Evolutionary conservation across 2,329 filamentous ascomycete genomes (phyloP), one percentile per base, ranked within the genome.

Genomic region (Ilyonectria robusta): DNA sequence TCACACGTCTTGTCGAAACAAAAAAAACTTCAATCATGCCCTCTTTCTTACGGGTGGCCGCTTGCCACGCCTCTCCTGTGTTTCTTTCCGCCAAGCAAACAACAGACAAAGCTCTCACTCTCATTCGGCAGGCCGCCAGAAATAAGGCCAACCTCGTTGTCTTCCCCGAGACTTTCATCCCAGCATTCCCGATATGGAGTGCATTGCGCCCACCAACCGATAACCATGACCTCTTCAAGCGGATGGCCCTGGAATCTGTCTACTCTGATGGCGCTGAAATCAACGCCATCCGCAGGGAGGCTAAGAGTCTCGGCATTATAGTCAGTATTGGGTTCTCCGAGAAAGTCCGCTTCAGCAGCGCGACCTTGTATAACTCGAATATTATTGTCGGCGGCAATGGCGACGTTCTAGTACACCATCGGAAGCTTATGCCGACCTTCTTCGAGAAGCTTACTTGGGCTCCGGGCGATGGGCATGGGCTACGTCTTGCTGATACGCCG

Each of bases 361-460:
- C 81, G 0, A 85, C 82, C 1, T 66, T 89, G 1, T 89, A 82
- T 73, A 88, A 88, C 69, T 83, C 85, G 0, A 86, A 86, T 29
- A 15, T 88, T 0, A 75, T 88, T 21, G 84, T 89, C 48, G 78
- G 77, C 1, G 66, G 72, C 2, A 66, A 80, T 4, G 86, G 87
- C 1, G 72, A 84, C 3, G 77, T 88, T 1, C 64, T 86, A 2
- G 81, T 84, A 0, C 86, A 88, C 62, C 86, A 88, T 63, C 79
- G 87, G 1, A 89, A 89, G 62, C 73, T 89, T 1, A 80, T 86
- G 73, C 85, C 87, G 0, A 89, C 86, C 0, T 89, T 88, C 72
- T 88, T 84, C 65, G 87, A 89, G 76, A 88, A 88, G 68, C 69
- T 89, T 23, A 86, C 83, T 0, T 89, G 87, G 87, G 79, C 79